Conservation (phyloP, 345 rosid genomes). For the Citrus australasica region DNA sequence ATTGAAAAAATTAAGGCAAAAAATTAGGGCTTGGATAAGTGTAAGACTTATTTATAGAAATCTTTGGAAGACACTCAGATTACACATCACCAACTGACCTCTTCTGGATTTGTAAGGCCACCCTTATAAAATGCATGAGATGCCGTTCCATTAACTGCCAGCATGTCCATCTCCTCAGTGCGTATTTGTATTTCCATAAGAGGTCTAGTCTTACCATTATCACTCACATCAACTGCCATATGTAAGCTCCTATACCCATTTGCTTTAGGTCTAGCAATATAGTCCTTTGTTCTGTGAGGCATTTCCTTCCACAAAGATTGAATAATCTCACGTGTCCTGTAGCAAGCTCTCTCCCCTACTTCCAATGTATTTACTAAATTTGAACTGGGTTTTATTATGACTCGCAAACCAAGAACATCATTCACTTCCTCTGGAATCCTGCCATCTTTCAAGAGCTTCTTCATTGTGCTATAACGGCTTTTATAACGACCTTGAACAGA, state of each 20-base stretch:
- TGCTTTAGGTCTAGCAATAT: slow-evolving; percentile 69
- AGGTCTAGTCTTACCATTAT: slow-evolving; percentile 52
- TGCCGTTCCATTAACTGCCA: slow-evolving; percentile 81
- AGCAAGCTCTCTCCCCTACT: slow-evolving; percentile 65
- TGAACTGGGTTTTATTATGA: slow-evolving; percentile 54
- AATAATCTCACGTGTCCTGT: slow-evolving; percentile 58
- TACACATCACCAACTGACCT: slow-evolving; percentile 49
- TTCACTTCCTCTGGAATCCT: slow-evolving; percentile 84
- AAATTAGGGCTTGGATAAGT: neutral
- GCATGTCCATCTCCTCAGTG: slow-evolving; percentile 74
- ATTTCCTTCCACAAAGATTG: slow-evolving; percentile 77
- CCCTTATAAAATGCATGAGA: slow-evolving; percentile 90
- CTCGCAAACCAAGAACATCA: slow-evolving; percentile 80
- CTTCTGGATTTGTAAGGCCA: slow-evolving; percentile 83
- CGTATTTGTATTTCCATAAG: slow-evolving; percentile 92
- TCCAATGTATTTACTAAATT: slow-evolving; percentile 25
- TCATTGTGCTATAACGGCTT: slow-evolving; percentile 91
- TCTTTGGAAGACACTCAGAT: neutral
- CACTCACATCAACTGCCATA: slow-evolving; percentile 90
- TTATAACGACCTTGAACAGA: slow-evolving; percentile 75
- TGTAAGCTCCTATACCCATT: slow-evolving; percentile 91
- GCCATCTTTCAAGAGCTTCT: slow-evolving; percentile 86
- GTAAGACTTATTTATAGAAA: neutral
- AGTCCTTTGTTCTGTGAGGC: slow-evolving; percentile 79
- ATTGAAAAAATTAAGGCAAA: neutral